phyloP scores from a whole-genome alignment of 2,329 filamentous ascomycete genomes.

The Sclerotinia glacialis region DNA sequence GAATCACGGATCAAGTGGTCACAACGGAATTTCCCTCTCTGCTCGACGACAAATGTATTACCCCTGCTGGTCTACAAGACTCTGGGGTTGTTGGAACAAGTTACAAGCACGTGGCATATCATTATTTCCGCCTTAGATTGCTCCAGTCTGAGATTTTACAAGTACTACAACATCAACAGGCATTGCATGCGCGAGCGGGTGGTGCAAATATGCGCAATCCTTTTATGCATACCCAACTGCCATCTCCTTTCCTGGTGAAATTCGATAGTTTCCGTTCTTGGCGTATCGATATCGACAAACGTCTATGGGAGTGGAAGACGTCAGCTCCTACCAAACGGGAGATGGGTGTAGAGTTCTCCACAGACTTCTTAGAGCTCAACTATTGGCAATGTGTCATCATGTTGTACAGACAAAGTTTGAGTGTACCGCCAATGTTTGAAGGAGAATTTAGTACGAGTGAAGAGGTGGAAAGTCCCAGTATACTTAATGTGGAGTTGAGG shows the following conservation, averaged over 20 bases:
- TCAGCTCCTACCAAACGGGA: conserved; percentile 73
- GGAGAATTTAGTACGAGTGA: conserved; percentile 68
- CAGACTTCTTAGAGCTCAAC: conserved; percentile 88
- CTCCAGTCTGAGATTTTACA: conserved; percentile 94
- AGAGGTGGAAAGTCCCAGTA: conserved; percentile 60
- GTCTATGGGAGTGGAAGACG: conserved; percentile 83
- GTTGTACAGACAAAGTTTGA: conserved; percentile 87
- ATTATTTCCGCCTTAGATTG: conserved; percentile 85
- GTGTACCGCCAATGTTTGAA: conserved; percentile 80
- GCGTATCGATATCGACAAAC: conserved; percentile 81
- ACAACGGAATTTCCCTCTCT: conserved; percentile 92
- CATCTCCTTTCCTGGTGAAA: conserved; percentile 78
- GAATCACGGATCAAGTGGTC: conserved; percentile 92
- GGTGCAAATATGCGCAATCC: conserved; percentile 64
- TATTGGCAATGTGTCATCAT: conserved; percentile 98
- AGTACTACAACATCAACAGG: conserved; percentile 88
- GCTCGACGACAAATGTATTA: conserved; percentile 86
- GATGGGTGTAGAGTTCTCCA: conserved; percentile 84
- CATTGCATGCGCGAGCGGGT: conserved; percentile 68
- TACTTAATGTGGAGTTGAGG: conserved; percentile 62
- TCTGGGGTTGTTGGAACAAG: conserved; percentile 64
- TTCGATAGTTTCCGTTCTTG: conserved; percentile 86
- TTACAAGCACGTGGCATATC: conserved; percentile 87
- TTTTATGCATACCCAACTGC: conserved; percentile 74
- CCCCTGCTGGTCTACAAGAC: conserved; percentile 67